These are phyloP conservation scores for Phylloporus scabripes DNA, from an alignment of 768 basidiomycete genomes.

Conservation along the genomic window DNA sequence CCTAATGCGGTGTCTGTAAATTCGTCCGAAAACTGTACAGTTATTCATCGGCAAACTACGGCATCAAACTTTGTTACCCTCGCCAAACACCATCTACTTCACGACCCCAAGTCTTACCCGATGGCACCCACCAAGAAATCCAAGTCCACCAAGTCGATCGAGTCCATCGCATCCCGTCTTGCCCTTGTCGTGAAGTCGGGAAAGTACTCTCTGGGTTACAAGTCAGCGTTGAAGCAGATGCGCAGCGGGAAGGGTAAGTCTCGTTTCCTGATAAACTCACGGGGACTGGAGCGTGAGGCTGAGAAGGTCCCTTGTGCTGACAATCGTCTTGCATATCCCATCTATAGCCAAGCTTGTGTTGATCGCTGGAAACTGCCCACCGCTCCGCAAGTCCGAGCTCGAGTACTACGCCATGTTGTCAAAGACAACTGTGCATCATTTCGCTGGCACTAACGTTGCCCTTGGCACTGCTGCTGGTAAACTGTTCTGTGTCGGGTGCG, in stretches of 20 bases:
- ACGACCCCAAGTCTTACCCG: constrained; percentile 26
- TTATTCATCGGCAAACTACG: constrained; percentile 13
- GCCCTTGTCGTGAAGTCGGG: constrained; percentile 98
- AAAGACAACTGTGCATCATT: constrained; percentile 98
- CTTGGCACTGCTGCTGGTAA: constrained; percentile 99
- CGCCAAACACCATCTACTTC: constrained; percentile 12
- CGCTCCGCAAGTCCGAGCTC: constrained; percentile 97
- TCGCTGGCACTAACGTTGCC: constrained; percentile 94
- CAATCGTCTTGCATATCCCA: constrained; percentile 17
- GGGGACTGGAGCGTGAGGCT: constrained; percentile 98
- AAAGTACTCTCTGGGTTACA: constrained; percentile 96
- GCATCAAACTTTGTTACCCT: constrained; percentile 12
- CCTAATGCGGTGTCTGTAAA: constrained; percentile 20
- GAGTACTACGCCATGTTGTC: constrained; percentile 99
- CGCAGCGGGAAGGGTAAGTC: constrained; percentile 92
- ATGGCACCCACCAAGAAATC: constrained; percentile 97
- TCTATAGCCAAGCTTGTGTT: constrained; percentile 90
- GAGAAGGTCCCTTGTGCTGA: constrained; percentile 97
- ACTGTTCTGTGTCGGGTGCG: constrained; percentile 95
- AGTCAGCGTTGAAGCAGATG: constrained; percentile 98
- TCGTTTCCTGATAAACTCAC: constrained; percentile 40
- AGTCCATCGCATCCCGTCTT: constrained; percentile 89
- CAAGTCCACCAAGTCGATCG: constrained; percentile 88
- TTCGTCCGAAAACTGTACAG: constrained; percentile 28
- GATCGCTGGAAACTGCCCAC: constrained; percentile 98